Conservation (phyloP, 192 early-diverging fungal species). For the Coemansia sp. region DNA sequence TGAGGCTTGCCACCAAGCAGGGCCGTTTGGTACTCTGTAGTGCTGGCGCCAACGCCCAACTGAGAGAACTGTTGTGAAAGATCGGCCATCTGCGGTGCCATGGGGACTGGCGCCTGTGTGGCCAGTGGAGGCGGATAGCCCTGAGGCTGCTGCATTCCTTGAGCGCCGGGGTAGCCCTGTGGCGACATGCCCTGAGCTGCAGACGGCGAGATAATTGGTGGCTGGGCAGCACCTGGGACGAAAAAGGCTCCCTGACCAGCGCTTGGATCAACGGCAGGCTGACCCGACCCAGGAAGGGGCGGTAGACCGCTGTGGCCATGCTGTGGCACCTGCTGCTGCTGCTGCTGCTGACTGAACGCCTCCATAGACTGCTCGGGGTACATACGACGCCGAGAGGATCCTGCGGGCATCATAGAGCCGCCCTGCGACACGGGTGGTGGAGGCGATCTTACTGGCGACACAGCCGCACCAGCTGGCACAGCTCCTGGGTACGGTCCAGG, state of each 20-base stretch:
- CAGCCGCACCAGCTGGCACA: not conserved
- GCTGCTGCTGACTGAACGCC: slow-evolving; percentile 7
- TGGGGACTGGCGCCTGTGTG: slow-evolving; percentile 17
- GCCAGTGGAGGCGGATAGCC: slow-evolving; percentile 12
- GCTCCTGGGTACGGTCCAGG: slow-evolving; percentile 9
- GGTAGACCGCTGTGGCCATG: slow-evolving; percentile 17
- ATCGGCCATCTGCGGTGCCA: slow-evolving; percentile 24
- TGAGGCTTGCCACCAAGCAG: slow-evolving; percentile 47
- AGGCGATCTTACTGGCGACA: slow-evolving; percentile 13
- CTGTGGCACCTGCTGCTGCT: slow-evolving; percentile 18
- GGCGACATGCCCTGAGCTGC: slow-evolving; percentile 8
- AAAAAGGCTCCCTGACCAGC: slow-evolving; percentile 42
- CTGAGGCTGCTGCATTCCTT: slow-evolving; percentile 2
- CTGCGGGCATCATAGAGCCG: slow-evolving; percentile 1
- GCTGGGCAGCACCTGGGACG: slow-evolving; percentile 44
- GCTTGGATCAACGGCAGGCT: slow-evolving; percentile 1
- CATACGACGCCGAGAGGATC: slow-evolving; percentile 36
- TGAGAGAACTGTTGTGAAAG: slow-evolving; percentile 49
- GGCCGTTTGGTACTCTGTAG: slow-evolving; percentile 35
- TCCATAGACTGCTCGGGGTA: slow-evolving; percentile 44
- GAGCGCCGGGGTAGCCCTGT: slow-evolving; percentile 1
- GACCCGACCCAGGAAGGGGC: slow-evolving; percentile 4
- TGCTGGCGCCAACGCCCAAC: slow-evolving; percentile 39
- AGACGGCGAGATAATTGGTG: slow-evolving; percentile 19
- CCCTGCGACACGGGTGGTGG: slow-evolving; percentile 11